Conservation (phyloP, 2,329 filamentous ascomycete genomes). For the Cylindrodendrum hubeiense region DNA sequence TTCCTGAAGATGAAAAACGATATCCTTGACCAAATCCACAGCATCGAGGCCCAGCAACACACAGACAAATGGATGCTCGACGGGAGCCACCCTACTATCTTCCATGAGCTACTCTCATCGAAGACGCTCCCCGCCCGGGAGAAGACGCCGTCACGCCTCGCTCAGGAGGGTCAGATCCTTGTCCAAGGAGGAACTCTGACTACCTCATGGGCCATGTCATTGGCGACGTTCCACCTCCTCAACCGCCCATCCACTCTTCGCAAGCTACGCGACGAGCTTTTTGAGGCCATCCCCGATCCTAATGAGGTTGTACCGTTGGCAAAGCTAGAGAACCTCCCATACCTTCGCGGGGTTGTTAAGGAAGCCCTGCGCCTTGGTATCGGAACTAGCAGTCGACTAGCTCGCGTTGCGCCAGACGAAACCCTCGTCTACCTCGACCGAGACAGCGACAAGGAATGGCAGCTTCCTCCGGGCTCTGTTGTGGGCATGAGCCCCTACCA, state of each 20-base stretch:
- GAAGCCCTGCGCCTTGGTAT: slow-evolving; percentile 64
- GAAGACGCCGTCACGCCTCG: slow-evolving; percentile 50
- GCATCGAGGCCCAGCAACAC: slow-evolving; percentile 50
- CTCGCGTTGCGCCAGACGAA: slow-evolving; percentile 60
- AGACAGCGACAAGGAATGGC: slow-evolving; percentile 43
- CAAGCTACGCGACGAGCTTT: slow-evolving; percentile 52
- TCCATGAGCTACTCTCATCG: slow-evolving; percentile 50
- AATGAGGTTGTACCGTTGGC: slow-evolving; percentile 44
- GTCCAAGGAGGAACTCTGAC: slow-evolving; percentile 56
- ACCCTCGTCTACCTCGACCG: slow-evolving; percentile 46
- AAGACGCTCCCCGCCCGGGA: slow-evolving; percentile 48
- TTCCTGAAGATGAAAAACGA: slow-evolving; percentile 56
- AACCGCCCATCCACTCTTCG: slow-evolving; percentile 46
- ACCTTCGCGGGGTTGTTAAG: slow-evolving; percentile 63
- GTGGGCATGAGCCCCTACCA: slow-evolving; percentile 54
- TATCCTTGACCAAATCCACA: slow-evolving; percentile 51
- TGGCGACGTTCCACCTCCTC: slow-evolving; percentile 52
- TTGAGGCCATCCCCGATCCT: slow-evolving; percentile 48
- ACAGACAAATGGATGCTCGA: slow-evolving; percentile 50
- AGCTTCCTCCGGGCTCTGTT: slow-evolving; percentile 49
- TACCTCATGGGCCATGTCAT: slow-evolving; percentile 52
- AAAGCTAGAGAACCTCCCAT: slow-evolving; percentile 53
- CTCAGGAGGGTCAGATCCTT: slow-evolving; percentile 55
- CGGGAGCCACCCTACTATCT: slow-evolving; percentile 51
- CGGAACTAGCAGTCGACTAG: slow-evolving; percentile 59